Evolutionary conservation across 2,329 filamentous ascomycete genomes (phyloP).

Genomic region (Colletotrichum graminicola): DNA sequence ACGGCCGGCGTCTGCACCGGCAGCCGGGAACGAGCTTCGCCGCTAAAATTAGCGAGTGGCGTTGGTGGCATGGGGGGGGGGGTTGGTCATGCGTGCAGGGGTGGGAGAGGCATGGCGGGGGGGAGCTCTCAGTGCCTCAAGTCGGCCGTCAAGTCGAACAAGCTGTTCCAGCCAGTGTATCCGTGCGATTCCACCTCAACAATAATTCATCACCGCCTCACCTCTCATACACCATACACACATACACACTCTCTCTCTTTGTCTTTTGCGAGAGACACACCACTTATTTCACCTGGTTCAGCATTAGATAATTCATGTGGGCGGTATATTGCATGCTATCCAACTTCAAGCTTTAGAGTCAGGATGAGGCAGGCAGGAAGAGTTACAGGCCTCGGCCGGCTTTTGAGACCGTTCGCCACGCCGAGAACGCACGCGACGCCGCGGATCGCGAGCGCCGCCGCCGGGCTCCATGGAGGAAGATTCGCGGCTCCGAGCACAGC

Average conservation of each 20-base stretch:
- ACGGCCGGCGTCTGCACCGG: not conserved
- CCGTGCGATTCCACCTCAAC: conserved; percentile 18
- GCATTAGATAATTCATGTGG: conserved; percentile 17
- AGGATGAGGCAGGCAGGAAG: conserved; percentile 29
- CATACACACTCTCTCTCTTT: not conserved
- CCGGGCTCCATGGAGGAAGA: conserved; percentile 8
- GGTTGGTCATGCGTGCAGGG: not conserved
- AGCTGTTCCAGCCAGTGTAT: not conserved
- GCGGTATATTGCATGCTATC: not conserved
- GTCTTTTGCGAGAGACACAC: not conserved
- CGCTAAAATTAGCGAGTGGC: conserved; percentile 22
- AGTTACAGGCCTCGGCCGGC: conserved; percentile 21
- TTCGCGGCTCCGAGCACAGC: not conserved
- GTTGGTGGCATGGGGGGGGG: not conserved
- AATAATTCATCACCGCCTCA: conserved; percentile 3
- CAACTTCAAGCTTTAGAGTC: conserved; percentile 9
- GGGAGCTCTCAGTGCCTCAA: not conserved
- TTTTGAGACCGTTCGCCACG: conserved; percentile 21
- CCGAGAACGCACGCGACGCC: conserved; percentile 14
- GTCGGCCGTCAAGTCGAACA: not conserved
- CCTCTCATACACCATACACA: not conserved
- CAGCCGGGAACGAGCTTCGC: not conserved
- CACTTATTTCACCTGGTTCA: conserved; percentile 5
- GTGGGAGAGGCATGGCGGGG: not conserved
- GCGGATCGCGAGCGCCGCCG: conserved; percentile 3